phyloP scores from a whole-genome alignment of 2,329 filamentous ascomycete genomes.

The Pseudogymnoascus verrucosus region DNA sequence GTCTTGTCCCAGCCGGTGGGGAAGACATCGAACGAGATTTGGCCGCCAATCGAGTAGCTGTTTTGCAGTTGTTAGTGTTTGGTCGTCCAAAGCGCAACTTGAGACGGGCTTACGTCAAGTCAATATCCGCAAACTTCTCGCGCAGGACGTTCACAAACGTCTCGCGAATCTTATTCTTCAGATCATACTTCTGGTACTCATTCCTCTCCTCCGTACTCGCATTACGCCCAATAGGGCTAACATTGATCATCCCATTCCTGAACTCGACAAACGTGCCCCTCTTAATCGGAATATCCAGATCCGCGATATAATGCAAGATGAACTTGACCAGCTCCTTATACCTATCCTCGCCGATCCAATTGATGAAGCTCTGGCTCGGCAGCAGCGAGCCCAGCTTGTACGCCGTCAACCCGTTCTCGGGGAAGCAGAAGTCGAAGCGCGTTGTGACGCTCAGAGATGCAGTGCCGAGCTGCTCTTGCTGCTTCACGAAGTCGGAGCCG shows the following conservation, averaged over 20 bases:
- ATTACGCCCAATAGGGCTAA: slow-evolving; percentile 78
- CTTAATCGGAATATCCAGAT: slow-evolving; percentile 78
- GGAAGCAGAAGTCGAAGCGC: slow-evolving; percentile 96
- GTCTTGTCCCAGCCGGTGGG: slow-evolving; percentile 97
- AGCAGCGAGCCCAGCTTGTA: slow-evolving; percentile 74
- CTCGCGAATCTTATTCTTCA: slow-evolving; percentile 65
- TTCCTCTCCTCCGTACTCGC: slow-evolving; percentile 71
- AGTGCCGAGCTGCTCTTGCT: slow-evolving; percentile 88
- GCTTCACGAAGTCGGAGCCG: slow-evolving; percentile 84
- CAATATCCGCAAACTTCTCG: slow-evolving; percentile 74
- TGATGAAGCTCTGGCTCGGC: slow-evolving; percentile 77
- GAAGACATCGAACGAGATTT: slow-evolving; percentile 98
- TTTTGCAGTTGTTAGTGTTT: slow-evolving; percentile 6
- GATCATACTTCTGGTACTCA: slow-evolving; percentile 77
- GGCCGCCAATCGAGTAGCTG: slow-evolving; percentile 88
- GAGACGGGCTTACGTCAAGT: slow-evolving; percentile 59
- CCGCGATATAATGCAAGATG: slow-evolving; percentile 73
- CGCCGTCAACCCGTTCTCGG: slow-evolving; percentile 92
- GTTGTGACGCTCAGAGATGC: slow-evolving; percentile 60
- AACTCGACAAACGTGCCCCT: slow-evolving; percentile 81
- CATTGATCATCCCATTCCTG: slow-evolving; percentile 86
- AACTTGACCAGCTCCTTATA: slow-evolving; percentile 74
- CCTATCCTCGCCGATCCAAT: slow-evolving; percentile 75
- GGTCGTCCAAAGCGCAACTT: slow-evolving; percentile 5
- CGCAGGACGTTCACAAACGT: slow-evolving; percentile 69